Percentiles rank a stretch among this genome's conserved stretches.
Conservation (phyloP, 257 asterid genomes). For the Datura wrightii region DNA sequence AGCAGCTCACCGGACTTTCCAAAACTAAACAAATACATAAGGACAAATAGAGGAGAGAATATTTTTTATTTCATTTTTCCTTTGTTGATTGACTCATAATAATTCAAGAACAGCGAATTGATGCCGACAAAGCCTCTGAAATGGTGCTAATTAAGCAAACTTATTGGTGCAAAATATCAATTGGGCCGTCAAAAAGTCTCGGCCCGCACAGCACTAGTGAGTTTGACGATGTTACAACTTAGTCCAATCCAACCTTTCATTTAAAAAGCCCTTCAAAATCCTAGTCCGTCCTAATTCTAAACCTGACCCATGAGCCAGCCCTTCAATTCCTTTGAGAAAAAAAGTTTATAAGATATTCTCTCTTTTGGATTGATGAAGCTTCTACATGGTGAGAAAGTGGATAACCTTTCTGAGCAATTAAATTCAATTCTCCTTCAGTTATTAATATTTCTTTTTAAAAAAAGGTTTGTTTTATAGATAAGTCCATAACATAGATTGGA, state of each 20-base stretch:
- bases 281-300: too few relatives aligned
- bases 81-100: neutral
- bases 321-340: too few relatives aligned
- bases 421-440: too few relatives aligned
- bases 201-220: neutral
- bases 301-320: too few relatives aligned
- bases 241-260: neutral
- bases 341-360: too few relatives aligned
- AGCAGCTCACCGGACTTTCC: constrained; percentile 35
- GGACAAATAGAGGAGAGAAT: neutral
- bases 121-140: neutral
- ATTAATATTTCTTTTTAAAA: too few relatives aligned
- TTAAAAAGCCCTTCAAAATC: neutral
- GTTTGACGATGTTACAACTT: neutral
- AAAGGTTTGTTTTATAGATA: too few relatives aligned
- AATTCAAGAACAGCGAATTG: neutral
- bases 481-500: too few relatives aligned
- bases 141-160: neutral
- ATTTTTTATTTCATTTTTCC: neutral
- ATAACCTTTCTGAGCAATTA: too few relatives aligned
- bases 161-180: neutral
- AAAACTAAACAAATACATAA: neutral
- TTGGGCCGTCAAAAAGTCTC: neutral
- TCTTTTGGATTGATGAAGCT: too few relatives aligned
- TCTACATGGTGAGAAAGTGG: too few relatives aligned